Base-by-base conservation (phyloP, 176 grass and related monocot genomes). In the barley (Hordeum vulgare) region DNA sequence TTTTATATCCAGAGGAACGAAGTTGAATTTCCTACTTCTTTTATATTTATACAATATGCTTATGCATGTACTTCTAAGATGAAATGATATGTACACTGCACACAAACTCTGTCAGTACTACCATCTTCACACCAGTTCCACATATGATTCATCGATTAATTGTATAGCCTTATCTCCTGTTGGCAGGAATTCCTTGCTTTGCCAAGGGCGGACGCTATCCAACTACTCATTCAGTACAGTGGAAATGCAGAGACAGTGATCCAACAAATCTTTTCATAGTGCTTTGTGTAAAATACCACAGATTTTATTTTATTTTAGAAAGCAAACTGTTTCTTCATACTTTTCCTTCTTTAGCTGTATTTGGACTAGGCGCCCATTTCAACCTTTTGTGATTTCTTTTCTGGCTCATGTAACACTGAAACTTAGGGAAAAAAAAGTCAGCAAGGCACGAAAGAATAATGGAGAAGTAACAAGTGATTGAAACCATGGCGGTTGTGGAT, bases 211-310 rank as follows among this genome's bases (percentile, higher is more conserved):
- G 96, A 99, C 5, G 96, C 96, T 18, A 99, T 99, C 51, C 93
- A 99, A 74, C 87, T 99, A 12, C 93, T 99, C 10, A 81, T 87
- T 85, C 96, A 99, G 76, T 96, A 96, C 64, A 92, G 88, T 34
- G 93, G 93, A 64, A 85, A 96, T 92, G 96, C 96, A 8, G 96
- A 99, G 86, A 56, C 77, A 33, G 96, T 94, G 18, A 99, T 99
- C 85, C 93, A 99, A 83, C 91, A 99, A 37, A 95, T 99, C 13
- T 99, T 99, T 84, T 95, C 91, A 29, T 99, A 99, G 83, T 63
- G 14, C 75, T 62, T 84, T 56, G 37, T 83, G 85, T 86, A 87
- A 80, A 80, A 65, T 7, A 21, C 82, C 33, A 39, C 24, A 60
- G 14, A 35, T 53, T 81, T 66, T 80, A 51, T 23, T 24, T 74